These are phyloP conservation scores for Schizothecium vesticola DNA, from an alignment of 495 filamentous ascomycete genomes.

Conservation along the genomic window DNA sequence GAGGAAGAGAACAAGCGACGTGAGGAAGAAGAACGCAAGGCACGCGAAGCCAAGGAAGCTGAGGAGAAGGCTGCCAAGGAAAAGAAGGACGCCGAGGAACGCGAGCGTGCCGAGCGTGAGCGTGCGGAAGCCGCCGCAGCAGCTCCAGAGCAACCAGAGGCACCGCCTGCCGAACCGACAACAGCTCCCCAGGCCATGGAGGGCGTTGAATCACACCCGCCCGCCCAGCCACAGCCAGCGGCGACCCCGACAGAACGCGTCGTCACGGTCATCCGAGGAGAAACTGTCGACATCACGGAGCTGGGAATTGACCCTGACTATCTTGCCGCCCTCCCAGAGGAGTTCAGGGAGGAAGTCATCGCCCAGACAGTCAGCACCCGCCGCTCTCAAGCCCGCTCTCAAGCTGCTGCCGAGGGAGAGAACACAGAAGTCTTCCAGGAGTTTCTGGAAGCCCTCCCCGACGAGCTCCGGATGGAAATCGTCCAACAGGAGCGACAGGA, in stretches of 20 bases:
- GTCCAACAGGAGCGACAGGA: slow-evolving; percentile 84
- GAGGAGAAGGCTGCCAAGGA: slow-evolving; percentile 53
- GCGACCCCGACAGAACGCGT: slow-evolving; percentile 47
- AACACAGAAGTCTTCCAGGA: slow-evolving; percentile 88
- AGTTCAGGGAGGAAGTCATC: slow-evolving; percentile 91
- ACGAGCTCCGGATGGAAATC: slow-evolving; percentile 83
- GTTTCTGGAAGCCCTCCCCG: slow-evolving; percentile 87
- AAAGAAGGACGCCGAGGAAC: slow-evolving; percentile 54
- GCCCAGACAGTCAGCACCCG: slow-evolving; percentile 79
- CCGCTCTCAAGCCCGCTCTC: slow-evolving; percentile 69
- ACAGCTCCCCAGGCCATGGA: slow-evolving; percentile 68
- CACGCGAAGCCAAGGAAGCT: slow-evolving; percentile 53
- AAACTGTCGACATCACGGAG: slow-evolving; percentile 82
- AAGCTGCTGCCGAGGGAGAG: slow-evolving; percentile 61
- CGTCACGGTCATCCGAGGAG: slow-evolving; percentile 74
- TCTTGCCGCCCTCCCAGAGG: slow-evolving; percentile 88
- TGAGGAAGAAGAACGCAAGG: slow-evolving; percentile 50
- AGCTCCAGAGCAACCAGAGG: slow-evolving; percentile 23
- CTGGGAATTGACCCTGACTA: slow-evolving; percentile 93
- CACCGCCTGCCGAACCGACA: background rate
- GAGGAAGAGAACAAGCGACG: slow-evolving; percentile 60
- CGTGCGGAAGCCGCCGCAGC: slow-evolving; percentile 42
- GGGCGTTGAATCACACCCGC: slow-evolving; percentile 63
- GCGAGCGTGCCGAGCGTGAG: slow-evolving; percentile 48
- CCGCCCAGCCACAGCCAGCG: slow-evolving; percentile 27